Conservation (phyloP, 2,329 filamentous ascomycete species). For the Monosporascus sp. region DNA sequence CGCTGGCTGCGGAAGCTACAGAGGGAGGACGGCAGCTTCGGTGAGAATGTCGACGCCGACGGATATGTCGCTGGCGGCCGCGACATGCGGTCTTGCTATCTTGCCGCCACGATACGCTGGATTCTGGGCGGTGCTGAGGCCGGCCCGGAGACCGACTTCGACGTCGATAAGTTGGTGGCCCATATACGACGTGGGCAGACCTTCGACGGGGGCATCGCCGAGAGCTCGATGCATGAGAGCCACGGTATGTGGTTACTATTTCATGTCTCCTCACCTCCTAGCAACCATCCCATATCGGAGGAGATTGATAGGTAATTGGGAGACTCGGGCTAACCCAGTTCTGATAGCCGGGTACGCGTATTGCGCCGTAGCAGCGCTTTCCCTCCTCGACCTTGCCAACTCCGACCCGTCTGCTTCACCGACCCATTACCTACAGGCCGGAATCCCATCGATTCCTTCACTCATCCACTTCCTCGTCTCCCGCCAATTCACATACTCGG, state of each 20-base stretch:
- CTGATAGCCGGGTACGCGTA: conserved; percentile 77
- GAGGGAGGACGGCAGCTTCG: conserved; percentile 82
- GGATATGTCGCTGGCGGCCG: conserved; percentile 65
- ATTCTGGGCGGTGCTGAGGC: conserved; percentile 63
- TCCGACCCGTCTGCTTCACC: conserved; percentile 20
- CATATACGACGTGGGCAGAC: conserved; percentile 70
- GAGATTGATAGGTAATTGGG: no score
- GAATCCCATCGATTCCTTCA: conserved; percentile 32
- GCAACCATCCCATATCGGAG: background rate
- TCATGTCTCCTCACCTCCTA: conserved; percentile 1
- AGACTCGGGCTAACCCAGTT: background rate
- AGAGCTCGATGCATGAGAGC: conserved; percentile 73
- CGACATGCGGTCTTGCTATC: conserved; percentile 85
- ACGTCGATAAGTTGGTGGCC: conserved; percentile 62
- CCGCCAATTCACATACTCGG: conserved; percentile 56
- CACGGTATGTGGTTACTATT: conserved; percentile 54
- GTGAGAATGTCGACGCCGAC: conserved; percentile 64
- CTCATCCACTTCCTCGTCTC: conserved; percentile 53
- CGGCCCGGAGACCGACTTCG: conserved; percentile 62
- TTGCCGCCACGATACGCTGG: conserved; percentile 76
- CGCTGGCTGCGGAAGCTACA: conserved; percentile 73
- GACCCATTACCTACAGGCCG: conserved; percentile 30
- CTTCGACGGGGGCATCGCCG: conserved; percentile 80
- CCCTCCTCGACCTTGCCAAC: conserved; percentile 62
- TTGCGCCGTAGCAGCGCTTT: conserved; percentile 75